Evolutionary conservation across 495 filamentous ascomycete species (phyloP).

Genomic region (Collariella sp.): DNA sequence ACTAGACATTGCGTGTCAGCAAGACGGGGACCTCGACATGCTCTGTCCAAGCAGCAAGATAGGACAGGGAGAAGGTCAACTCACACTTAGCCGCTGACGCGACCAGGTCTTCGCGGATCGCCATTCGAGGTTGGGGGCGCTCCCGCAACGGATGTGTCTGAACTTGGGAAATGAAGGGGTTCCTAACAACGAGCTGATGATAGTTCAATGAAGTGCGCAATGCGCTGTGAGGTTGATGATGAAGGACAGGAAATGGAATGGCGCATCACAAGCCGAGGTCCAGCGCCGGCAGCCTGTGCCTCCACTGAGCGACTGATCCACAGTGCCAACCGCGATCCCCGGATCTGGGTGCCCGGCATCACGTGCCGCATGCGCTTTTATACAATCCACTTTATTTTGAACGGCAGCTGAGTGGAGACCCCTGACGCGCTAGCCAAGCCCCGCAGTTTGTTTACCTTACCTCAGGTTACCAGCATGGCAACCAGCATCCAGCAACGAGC

Average conservation of each 20-base stretch:
- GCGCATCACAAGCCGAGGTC: constrained; percentile 18
- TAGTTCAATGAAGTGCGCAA: background rate
- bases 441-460: constrained; percentile 27
- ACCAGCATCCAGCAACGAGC: constrained; percentile 17
- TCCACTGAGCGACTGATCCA: background rate
- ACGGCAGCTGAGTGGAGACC: constrained; percentile 10
- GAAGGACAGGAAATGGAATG: constrained; percentile 11
- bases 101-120: constrained; percentile 78
- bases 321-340: background rate
- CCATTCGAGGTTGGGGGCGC: constrained; percentile 41
- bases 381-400: background rate
- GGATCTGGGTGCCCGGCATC: constrained; percentile 7
- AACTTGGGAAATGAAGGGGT: too few species aligned
- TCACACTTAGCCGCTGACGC: constrained; percentile 55
- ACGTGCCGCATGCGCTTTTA: background rate
- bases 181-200: background rate
- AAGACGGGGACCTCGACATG: constrained; percentile 9
- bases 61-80: constrained; percentile 27
- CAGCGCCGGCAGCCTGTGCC: constrained; percentile 3
- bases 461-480: too few species aligned
- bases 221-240: constrained; percentile 4
- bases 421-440: constrained; percentile 10
- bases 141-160: background rate
- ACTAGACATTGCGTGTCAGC: constrained; percentile 46
- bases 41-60: background rate